phyloP scores from a whole-genome alignment of 352 stramenopile species.

The Blastocystis sp. region DNA sequence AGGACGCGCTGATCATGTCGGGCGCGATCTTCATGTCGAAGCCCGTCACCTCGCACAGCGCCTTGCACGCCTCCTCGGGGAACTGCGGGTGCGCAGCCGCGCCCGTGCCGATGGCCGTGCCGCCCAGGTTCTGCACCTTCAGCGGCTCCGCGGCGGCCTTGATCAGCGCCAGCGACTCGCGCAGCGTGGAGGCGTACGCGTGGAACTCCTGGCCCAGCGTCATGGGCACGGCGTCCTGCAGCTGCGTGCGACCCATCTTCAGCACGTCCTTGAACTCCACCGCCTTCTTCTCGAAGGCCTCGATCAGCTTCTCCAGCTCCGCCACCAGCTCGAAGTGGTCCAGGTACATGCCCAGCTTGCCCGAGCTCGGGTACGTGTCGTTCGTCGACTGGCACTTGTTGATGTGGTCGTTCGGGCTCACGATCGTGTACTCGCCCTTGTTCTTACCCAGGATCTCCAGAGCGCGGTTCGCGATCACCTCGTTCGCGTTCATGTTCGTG shows the following conservation, averaged over 20 bases:
- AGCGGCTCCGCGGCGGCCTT: constrained; percentile 74
- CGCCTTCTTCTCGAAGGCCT: neutral
- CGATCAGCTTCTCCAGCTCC: no score
- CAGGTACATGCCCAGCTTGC: constrained; percentile 73
- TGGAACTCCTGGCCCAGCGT: neutral
- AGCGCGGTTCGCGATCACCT: no score
- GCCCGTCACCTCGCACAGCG: constrained; percentile 53
- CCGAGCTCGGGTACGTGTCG: constrained; percentile 76
- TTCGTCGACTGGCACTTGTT: constrained; percentile 79
- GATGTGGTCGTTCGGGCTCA: constrained; percentile 76
- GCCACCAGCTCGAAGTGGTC: no score
- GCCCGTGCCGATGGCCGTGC: constrained; percentile 76
- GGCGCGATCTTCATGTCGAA: constrained; percentile 53
- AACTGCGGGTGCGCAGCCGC: constrained; percentile 47
- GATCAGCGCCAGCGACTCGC: constrained; percentile 75
- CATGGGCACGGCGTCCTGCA: constrained; percentile 75
- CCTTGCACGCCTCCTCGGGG: neutral
- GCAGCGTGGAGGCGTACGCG: constrained; percentile 70
- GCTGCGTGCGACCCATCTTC: constrained; percentile 76
- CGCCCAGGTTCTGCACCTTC: constrained; percentile 75
- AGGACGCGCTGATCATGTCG: constrained; percentile 42
- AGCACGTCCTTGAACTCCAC: constrained; percentile 73
- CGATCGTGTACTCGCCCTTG: neutral
- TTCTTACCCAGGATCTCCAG: no score
- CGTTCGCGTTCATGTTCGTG: no score